Evolutionary conservation across 805 yeast genomes (phyloP).

Genomic region (Yamadazyma philogaea): DNA sequence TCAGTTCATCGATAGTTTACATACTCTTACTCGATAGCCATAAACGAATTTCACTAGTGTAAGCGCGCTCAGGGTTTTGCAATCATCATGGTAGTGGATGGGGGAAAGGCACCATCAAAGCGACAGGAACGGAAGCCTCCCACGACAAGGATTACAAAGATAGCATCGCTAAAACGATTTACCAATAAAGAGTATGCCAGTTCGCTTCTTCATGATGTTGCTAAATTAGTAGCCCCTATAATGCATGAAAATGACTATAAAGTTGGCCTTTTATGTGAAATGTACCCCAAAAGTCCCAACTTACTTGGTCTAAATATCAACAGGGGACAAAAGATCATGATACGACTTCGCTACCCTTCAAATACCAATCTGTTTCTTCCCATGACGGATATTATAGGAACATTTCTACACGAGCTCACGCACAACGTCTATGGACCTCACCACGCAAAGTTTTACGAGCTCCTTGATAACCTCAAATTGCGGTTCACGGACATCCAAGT

Average conservation of each 20-base stretch:
- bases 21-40: conserved; percentile 5
- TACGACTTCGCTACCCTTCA: conserved; percentile 62
- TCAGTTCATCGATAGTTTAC: conserved; percentile 44
- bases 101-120: conserved; percentile 3
- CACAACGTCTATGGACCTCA: conserved; percentile 84
- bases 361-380: conserved; percentile 58
- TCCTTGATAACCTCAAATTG: conserved; percentile 57
- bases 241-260: conserved; percentile 65
- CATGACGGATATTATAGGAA: conserved; percentile 65
- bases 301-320: conserved; percentile 83
- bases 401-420: conserved; percentile 83
- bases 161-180: conserved; percentile 36
- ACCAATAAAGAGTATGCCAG: conserved; percentile 38
- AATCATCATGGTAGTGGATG: conserved; percentile 6
- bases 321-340: conserved; percentile 65
- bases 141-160: conserved; percentile 31
- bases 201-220: conserved; percentile 63
- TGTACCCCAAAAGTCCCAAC: conserved; percentile 65
- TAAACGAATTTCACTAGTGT: not conserved
- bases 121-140: conserved; percentile 30
- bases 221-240: conserved; percentile 70
- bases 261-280: conserved; percentile 71
- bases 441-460: conserved; percentile 63
- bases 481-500: conserved; percentile 46
- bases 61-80: conserved; percentile 1